Base-by-base conservation (phyloP, 768 basidiomycete species). In the Tulasnella sp. region DNA sequence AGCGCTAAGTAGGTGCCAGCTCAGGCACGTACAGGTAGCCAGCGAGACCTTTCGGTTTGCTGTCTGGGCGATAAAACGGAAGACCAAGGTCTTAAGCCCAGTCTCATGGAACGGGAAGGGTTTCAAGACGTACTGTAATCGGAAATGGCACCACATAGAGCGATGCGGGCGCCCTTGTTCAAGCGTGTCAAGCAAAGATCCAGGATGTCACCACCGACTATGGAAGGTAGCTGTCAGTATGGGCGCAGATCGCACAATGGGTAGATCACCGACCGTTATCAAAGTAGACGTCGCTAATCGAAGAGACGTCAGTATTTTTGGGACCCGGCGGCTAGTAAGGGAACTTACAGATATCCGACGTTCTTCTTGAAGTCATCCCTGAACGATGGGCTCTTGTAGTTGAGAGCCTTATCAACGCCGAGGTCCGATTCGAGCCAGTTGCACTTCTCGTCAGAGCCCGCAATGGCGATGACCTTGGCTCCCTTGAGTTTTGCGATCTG, bases 61-160 rank as follows among this genome's bases (percentile, higher is more conserved):
- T 75, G 37, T 85, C 81, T 80, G 92, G 91, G 38, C 42, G 38
- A 54, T 8, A 45, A 67, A 39, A 40, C 3, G 40, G 29, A 68
- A 67, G 19, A n/a, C 6, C 45, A n/a, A n/a, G 39, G 19, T 67
- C 58, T 34, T 37, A 9, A 37, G 7, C 0, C 71, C 74, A 5
- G 34, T 11, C 67, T 36, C 0, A 73, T 14, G 8, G 49, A 25
- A 31, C 40, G 39, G 12, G 45, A 34, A 71, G 72, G n/a, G 74
- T 40, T 31, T 14, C 71, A 58, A 29, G 12, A 82, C 89, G 74
- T 78, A 92, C 91, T 93, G 81, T 95, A 96, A 36, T 88, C 87
- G 58, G 94, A 93, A 79, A 97, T 96, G 39, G 92, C 93, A 75
- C 95, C 96, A 79, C 95, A 97, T 25, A 95, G 82, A 17, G 88